These are phyloP conservation scores for Plasmodium vivax DNA, from an alignment of 169 alveolate species.

Conservation along the genomic window DNA sequence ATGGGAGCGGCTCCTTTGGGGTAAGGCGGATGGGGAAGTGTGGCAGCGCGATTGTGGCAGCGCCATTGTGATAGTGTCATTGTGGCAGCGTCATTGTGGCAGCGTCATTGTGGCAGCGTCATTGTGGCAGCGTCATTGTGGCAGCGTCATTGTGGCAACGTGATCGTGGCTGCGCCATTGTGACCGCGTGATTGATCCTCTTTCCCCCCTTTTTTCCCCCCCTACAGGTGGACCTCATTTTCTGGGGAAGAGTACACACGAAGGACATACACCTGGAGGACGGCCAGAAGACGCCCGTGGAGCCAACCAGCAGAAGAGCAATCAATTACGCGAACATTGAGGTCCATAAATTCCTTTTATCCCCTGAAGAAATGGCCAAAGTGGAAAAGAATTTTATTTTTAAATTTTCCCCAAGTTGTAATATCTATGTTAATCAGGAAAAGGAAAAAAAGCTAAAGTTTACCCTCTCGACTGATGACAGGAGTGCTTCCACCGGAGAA, in stretches of 20 bases:
- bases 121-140: too few species aligned
- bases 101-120: too few species aligned
- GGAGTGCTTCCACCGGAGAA: not conserved
- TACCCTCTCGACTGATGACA: not conserved
- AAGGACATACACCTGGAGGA: slow-evolving; percentile 14
- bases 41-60: too few species aligned
- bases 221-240: not conserved
- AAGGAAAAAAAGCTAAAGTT: slow-evolving; percentile 2
- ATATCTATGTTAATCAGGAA: slow-evolving; percentile 16
- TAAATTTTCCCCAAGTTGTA: not conserved
- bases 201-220: not conserved
- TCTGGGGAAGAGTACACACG: slow-evolving; percentile 16
- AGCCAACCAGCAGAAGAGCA: not conserved
- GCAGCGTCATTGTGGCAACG: too few species aligned
- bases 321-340: slow-evolving; percentile 22
- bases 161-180: too few species aligned
- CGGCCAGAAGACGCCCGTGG: not conserved
- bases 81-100: too few species aligned
- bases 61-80: too few species aligned
- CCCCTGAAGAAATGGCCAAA: slow-evolving; percentile 12
- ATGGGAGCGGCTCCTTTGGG: slow-evolving; percentile 12
- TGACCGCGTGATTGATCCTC: not conserved
- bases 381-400: slow-evolving; percentile 9
- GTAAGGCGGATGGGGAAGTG: slow-evolving; percentile 14
- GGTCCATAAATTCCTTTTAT: slow-evolving; percentile 26